phyloP scores from a whole-genome alignment of 1,284 basidiomycete genomes.

The Pseudozyma tsukubaensis region DNA sequence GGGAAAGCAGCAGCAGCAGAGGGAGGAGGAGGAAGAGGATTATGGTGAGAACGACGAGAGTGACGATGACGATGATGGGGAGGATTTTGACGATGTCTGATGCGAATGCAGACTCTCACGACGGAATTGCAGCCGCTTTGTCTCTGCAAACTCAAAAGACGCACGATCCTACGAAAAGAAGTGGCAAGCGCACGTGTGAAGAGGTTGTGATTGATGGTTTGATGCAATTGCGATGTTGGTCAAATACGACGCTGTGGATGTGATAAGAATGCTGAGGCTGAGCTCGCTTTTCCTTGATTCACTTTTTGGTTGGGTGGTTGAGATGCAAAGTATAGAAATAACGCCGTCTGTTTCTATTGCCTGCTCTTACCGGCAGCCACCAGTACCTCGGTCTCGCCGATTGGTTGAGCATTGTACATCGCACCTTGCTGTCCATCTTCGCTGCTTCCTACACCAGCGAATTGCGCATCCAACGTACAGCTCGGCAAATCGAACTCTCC shows the following conservation, averaged over 20 bases:
- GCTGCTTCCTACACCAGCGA: slow-evolving; percentile 5
- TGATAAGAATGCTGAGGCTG: too few species aligned
- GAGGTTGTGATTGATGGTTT: too few species aligned
- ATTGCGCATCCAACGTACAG: slow-evolving; percentile 50
- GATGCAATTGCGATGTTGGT: too few species aligned
- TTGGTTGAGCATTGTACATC: slow-evolving; percentile 22
- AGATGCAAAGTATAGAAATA: too few species aligned
- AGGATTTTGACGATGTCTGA: slow-evolving; percentile 47
- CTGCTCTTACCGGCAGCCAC: slow-evolving; percentile 39
- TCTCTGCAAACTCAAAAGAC: not conserved
- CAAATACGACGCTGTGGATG: too few species aligned
- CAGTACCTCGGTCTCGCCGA: slow-evolving; percentile 40
- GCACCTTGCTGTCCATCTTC: not conserved
- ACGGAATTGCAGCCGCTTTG: not conserved
- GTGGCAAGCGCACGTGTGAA: too few species aligned
- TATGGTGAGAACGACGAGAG: slow-evolving; percentile 38
- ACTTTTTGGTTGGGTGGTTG: too few species aligned
- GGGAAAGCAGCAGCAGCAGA: slow-evolving; percentile 13
- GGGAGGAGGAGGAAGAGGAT: slow-evolving; percentile 31
- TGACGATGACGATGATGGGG: slow-evolving; percentile 34
- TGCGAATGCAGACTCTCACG: not conserved
- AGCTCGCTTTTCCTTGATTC: too few species aligned
- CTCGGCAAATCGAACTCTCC: slow-evolving; percentile 71
- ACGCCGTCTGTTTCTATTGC: not conserved
- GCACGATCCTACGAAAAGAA: too few species aligned